Evolutionary conservation across 768 basidiomycete genomes (phyloP).

Genomic region (Dacryopinax primogenitus): DNA sequence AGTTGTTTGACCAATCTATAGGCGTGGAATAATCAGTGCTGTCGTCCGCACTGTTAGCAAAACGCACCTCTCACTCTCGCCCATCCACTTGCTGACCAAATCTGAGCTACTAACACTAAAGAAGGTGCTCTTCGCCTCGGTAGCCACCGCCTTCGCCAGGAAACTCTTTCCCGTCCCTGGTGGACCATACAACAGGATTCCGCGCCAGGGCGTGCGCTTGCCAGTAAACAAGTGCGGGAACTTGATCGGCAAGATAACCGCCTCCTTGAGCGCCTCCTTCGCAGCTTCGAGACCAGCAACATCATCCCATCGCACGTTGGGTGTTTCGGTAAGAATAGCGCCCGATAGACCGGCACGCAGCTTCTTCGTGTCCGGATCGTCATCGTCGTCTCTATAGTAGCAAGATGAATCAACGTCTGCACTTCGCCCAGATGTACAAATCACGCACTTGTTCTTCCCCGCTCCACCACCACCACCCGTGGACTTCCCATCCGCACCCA

Average conservation of each 20-base stretch:
- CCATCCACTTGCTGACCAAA: slow-evolving; percentile 98
- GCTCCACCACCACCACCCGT: slow-evolving; percentile 28
- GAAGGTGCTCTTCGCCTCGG: slow-evolving; percentile 98
- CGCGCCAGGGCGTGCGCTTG: slow-evolving; percentile 93
- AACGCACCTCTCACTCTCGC: slow-evolving; percentile 85
- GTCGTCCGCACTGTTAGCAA: neutral
- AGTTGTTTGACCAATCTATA: slow-evolving; percentile 84
- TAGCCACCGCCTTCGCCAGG: slow-evolving; percentile 95
- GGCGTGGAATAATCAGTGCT: slow-evolving; percentile 8
- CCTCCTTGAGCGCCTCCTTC: slow-evolving; percentile 92
- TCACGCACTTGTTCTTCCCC: slow-evolving; percentile 14
- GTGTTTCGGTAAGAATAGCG: slow-evolving; percentile 84
- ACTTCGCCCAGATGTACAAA: neutral
- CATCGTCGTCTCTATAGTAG: slow-evolving; percentile 49
- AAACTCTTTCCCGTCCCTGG: slow-evolving; percentile 96
- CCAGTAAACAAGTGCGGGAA: slow-evolving; percentile 98
- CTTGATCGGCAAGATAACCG: slow-evolving; percentile 98
- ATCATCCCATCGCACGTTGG: slow-evolving; percentile 96
- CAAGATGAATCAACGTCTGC: slow-evolving; percentile 23
- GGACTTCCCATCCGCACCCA: slow-evolving; percentile 38
- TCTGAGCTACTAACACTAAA: slow-evolving; percentile 93
- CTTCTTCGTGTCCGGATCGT: slow-evolving; percentile 91
- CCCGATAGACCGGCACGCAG: slow-evolving; percentile 75
- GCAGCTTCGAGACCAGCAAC: slow-evolving; percentile 92
- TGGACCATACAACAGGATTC: slow-evolving; percentile 91